A percentile compares a stretch with the other conserved stretches of the same genome.
These are phyloP conservation scores for Rosa rugosa DNA, from an alignment of 306 rosid species.

Conservation along the genomic window DNA sequence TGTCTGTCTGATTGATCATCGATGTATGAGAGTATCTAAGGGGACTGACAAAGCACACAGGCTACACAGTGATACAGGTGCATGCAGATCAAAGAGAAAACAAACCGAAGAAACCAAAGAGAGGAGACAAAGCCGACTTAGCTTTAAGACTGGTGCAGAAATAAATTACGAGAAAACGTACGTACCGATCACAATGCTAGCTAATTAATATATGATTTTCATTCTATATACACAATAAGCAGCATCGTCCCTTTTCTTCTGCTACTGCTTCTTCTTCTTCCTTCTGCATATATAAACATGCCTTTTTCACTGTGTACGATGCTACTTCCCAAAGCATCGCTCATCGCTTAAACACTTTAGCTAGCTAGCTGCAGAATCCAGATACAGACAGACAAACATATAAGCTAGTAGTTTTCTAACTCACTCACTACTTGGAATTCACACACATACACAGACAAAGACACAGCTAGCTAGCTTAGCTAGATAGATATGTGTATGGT, in stretches of 20 bases:
- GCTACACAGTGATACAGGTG: conserved; percentile 9
- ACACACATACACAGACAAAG: background rate
- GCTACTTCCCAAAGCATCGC: conserved; percentile 13
- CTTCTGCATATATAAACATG: background rate
- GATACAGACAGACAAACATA: background rate
- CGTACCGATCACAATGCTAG: background rate
- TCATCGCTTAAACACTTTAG: background rate
- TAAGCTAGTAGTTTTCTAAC: background rate
- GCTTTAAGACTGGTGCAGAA: background rate
- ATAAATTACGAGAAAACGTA: background rate
- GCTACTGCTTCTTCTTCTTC: background rate
- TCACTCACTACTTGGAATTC: conserved; percentile 5
- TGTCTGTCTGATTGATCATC: background rate
- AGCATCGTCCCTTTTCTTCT: background rate
- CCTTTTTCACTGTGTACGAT: background rate
- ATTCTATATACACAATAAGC: background rate
- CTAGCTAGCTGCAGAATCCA: background rate
- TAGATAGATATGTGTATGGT: background rate
- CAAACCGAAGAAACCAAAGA: background rate
- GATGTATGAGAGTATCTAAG: background rate
- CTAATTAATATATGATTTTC: background rate
- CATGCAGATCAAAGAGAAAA: background rate
- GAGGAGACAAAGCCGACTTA: conserved; percentile 14
- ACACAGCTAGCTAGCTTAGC: background rate
- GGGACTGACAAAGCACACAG: conserved; percentile 5